These are phyloP conservation scores for Polytolypa hystricis DNA, from an alignment of 2,329 filamentous ascomycete species.

Conservation along the genomic window DNA sequence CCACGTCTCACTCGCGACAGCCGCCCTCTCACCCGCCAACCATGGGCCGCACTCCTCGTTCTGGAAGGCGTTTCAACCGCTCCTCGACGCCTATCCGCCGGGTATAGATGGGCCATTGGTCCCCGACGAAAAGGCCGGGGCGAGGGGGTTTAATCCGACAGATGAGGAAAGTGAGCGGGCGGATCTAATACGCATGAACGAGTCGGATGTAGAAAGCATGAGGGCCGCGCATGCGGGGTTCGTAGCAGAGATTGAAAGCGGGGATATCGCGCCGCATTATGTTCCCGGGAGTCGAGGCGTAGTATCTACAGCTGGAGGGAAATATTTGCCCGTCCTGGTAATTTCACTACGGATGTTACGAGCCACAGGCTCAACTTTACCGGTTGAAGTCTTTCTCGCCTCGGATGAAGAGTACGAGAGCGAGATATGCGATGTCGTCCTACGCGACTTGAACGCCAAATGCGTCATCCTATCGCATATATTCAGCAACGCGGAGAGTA, in stretches of 20 bases:
- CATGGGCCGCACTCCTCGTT: too few species aligned
- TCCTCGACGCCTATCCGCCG: too few species aligned
- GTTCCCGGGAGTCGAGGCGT: constrained; percentile 19
- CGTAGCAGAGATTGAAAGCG: constrained; percentile 18
- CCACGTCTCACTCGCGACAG: too few species aligned
- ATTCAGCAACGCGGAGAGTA: constrained; percentile 11
- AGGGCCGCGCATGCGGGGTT: constrained; percentile 25
- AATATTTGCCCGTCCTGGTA: constrained; percentile 22
- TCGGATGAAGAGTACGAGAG: constrained; percentile 18
- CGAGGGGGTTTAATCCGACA: constrained; percentile 19
- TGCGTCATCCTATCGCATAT: constrained; percentile 15
- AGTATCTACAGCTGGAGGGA: constrained; percentile 30
- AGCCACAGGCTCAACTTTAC: constrained; percentile 21
- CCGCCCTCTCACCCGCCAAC: too few species aligned
- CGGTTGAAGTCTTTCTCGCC: constrained; percentile 27
- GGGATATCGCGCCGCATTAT: constrained; percentile 21
- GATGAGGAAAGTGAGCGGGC: constrained; percentile 18
- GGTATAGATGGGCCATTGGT: too few species aligned
- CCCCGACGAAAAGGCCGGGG: constrained; percentile 17
- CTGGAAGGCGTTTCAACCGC: too few species aligned
- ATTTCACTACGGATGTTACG: constrained; percentile 25
- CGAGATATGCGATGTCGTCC: constrained; percentile 19
- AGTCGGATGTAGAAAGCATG: constrained; percentile 22
- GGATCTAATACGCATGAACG: constrained; percentile 20
- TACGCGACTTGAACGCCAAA: constrained; percentile 21